Evolutionary conservation across 169 alveolate genomes (phyloP).

Genomic region (Babesia bovis): DNA sequence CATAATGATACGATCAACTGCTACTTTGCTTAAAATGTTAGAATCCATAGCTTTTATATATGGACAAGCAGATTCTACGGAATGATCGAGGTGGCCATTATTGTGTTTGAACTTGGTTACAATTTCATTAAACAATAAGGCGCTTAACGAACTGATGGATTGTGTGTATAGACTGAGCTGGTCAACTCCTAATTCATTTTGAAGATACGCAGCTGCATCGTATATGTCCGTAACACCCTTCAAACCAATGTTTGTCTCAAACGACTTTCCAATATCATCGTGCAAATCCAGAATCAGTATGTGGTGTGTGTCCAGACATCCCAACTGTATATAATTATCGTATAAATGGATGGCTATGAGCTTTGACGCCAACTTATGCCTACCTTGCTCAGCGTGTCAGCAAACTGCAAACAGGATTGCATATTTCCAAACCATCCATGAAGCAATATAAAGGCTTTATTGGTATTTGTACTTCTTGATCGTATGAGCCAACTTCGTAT

Average conservation of each 20-base stretch:
- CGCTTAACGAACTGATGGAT: constrained; percentile 51
- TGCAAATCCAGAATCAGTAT: constrained; percentile 37
- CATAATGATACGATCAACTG: constrained; percentile 25
- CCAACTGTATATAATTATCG: constrained; percentile 24
- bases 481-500: constrained; percentile 53
- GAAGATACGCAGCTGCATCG: constrained; percentile 33
- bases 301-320: constrained; percentile 38
- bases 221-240: constrained; percentile 60
- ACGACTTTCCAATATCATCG: constrained; percentile 32
- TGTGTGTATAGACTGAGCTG: constrained; percentile 51
- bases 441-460: constrained; percentile 34
- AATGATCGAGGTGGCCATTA: neutral
- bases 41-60: constrained; percentile 2
- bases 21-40: constrained; percentile 5
- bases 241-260: constrained; percentile 51
- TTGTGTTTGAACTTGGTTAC: neutral
- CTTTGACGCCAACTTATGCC: neutral
- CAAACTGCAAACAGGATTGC: constrained; percentile 59
- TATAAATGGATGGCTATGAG: neutral
- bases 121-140: constrained; percentile 34
- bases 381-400: constrained; percentile 47
- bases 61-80: neutral
- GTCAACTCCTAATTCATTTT: constrained; percentile 20
- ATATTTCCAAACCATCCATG: constrained; percentile 71
- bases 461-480: constrained; percentile 32